Percentiles rank a stretch among this genome's conserved stretches.
These are phyloP conservation scores for Pezicula neosporulosa DNA, from an alignment of 2,329 filamentous ascomycete genomes.

Conservation along the genomic window DNA sequence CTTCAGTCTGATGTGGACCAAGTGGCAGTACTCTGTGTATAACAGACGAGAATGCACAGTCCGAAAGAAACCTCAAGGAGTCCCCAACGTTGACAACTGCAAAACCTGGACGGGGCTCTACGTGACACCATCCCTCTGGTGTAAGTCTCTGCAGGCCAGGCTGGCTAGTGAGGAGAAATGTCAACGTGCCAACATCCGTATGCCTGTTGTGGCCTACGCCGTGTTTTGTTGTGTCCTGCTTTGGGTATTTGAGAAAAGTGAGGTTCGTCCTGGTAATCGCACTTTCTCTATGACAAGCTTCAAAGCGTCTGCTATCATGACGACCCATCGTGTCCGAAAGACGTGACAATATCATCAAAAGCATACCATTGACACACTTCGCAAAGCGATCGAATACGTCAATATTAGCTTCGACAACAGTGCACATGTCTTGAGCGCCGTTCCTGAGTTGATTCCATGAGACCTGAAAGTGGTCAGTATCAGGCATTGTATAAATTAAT, in stretches of 20 bases:
- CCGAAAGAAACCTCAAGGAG: conserved; percentile 2
- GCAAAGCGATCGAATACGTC: conserved; percentile 1
- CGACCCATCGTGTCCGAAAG: conserved; percentile 1
- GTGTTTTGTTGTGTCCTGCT: neutral
- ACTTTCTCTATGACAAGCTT: neutral
- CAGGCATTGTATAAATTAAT: neutral
- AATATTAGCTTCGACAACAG: neutral
- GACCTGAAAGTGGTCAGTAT: neutral
- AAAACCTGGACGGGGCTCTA: conserved; percentile 1
- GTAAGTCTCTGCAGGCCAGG: neutral
- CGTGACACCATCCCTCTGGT: neutral
- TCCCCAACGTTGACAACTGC: conserved; percentile 1
- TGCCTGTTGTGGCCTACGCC: conserved; percentile 2
- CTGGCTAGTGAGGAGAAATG: neutral
- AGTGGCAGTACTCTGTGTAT: conserved; percentile 49
- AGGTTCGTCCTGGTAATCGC: conserved; percentile 1
- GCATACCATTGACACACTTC: neutral
- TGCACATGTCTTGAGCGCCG: neutral
- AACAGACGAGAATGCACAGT: neutral
- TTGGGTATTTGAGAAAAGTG: conserved; percentile 4
- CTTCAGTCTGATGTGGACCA: conserved; percentile 36
- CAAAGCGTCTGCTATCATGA: conserved; percentile 1
- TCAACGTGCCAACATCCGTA: conserved; percentile 1
- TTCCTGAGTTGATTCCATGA: neutral
- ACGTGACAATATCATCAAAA: conserved; percentile 1